A percentile compares a stretch with the other conserved stretches of the same genome.
Evolutionary conservation across 2,329 filamentous ascomycete species (phyloP).

Genomic region (Phoma sp.): DNA sequence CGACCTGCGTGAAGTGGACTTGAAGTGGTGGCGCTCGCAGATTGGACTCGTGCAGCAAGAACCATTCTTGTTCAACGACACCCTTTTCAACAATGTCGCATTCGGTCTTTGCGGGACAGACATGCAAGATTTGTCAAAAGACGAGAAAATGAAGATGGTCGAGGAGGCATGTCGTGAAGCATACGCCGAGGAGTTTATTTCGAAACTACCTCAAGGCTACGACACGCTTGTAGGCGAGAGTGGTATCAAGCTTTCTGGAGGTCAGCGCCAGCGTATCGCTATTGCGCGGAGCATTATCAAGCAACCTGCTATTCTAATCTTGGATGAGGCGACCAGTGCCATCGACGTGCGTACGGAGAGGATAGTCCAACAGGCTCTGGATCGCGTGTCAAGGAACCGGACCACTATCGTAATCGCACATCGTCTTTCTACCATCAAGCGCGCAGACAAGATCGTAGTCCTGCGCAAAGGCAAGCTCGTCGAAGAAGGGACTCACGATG

Average conservation of each 20-base stretch:
- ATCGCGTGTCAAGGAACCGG: slow-evolving; percentile 66
- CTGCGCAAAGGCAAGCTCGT: slow-evolving; percentile 73
- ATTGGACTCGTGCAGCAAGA: slow-evolving; percentile 55
- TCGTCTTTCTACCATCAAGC: slow-evolving; percentile 75
- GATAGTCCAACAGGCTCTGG: slow-evolving; percentile 65
- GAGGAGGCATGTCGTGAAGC: slow-evolving; percentile 49
- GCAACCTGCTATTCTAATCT: slow-evolving; percentile 69
- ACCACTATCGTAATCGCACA: slow-evolving; percentile 84
- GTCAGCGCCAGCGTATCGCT: slow-evolving; percentile 82
- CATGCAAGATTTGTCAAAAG: slow-evolving; percentile 62
- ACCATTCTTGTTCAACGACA: slow-evolving; percentile 52
- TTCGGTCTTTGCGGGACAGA: slow-evolving; percentile 48
- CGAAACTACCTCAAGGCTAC: slow-evolving; percentile 64
- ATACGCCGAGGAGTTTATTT: slow-evolving; percentile 50
- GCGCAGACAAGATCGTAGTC: slow-evolving; percentile 81
- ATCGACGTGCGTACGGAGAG: slow-evolving; percentile 64
- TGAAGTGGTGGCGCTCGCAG: slow-evolving; percentile 56
- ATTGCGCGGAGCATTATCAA: slow-evolving; percentile 76
- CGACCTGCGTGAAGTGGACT: slow-evolving; percentile 41
- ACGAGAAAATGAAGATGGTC: slow-evolving; percentile 64
- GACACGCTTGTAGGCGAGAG: slow-evolving; percentile 78
- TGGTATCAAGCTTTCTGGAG: slow-evolving; percentile 81
- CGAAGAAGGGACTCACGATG: slow-evolving; percentile 78
- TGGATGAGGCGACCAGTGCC: slow-evolving; percentile 80
- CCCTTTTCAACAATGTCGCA: slow-evolving; percentile 50